Evolutionary conservation across 306 rosid genomes (phyloP), one percentile per base, ranked within the genome.

Genomic region (Cucumis cinereus): DNA sequence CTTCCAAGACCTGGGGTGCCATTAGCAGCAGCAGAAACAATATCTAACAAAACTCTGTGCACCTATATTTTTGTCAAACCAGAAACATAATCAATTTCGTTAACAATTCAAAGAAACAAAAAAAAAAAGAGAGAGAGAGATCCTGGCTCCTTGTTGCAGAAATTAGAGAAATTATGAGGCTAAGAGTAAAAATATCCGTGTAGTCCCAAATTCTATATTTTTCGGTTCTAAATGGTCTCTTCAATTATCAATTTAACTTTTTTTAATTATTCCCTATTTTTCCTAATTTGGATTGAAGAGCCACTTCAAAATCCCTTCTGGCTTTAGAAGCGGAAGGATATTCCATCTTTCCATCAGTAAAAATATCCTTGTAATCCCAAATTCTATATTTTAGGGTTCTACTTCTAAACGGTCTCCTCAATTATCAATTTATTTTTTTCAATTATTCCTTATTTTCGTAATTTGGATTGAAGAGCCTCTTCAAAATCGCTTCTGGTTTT

Each of bases 1-100:
- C 99, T 89, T 84, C 99, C 99, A 74, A 94, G 94, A 82, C 99
- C 99, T 52, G 96, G 92, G 38, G 96, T 94, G 63, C 93, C 96
- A 89, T 77, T 90, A 85, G 99, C 99, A 69, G 97, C 82, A 41
- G 97, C 80, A 9, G 93, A 90, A 62, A 94, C 96, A 77, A 94
- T 94, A 79, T 92, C 97, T 15, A 90, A 84, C 76, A 94, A 78
- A 64, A 94, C 97, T 30, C 99, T 91, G 59, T 94, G 99, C 55
- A 94, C 96, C 99, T 94, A 62, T 67, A 35, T 75, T 78, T 57
- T 73, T 77, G 73, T 59, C 68, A 85, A 74, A 57, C 79, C 81
- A 55, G n/a, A 67, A 45, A 58, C 66, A 64, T 52, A 13, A 43
- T 59, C 15, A 74, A 63, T 50, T 72, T 72, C 16, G 30, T 71